Percentiles rank a stretch among this genome's conserved stretches.
phyloP scores from a whole-genome alignment of 2,329 filamentous ascomycete genomes.

The Microdochium trichocladiopsis region DNA sequence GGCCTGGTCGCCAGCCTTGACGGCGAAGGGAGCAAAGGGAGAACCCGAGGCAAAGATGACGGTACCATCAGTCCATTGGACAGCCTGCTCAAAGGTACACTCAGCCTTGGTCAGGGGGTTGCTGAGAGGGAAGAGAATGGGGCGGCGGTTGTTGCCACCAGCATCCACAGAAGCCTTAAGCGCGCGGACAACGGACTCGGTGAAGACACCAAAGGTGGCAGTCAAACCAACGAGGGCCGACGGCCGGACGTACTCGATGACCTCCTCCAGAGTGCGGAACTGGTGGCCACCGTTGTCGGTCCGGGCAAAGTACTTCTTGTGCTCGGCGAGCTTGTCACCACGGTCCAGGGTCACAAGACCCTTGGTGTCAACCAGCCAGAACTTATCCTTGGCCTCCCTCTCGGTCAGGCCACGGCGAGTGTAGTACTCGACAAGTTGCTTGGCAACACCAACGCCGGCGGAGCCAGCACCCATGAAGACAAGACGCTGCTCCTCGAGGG shows the following conservation, averaged over 20 bases:
- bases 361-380: constrained; percentile 97
- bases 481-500: constrained; percentile 82
- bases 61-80: constrained; percentile 83
- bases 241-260: constrained; percentile 91
- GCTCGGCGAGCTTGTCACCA: constrained; percentile 87
- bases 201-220: constrained; percentile 92
- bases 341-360: constrained; percentile 90
- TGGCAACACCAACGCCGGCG: constrained; percentile 93
- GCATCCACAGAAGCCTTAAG: constrained; percentile 57
- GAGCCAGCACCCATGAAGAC: constrained; percentile 96
- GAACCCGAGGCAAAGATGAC: constrained; percentile 94
- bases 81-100: constrained; percentile 92
- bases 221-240: constrained; percentile 92
- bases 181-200: constrained; percentile 72
- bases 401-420: constrained; percentile 86
- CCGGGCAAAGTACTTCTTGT: constrained; percentile 69
- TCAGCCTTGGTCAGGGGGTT: constrained; percentile 96
- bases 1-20: constrained; percentile 51
- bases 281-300: constrained; percentile 58
- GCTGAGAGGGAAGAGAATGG: constrained; percentile 93
- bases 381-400: constrained; percentile 79
- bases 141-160: constrained; percentile 63
- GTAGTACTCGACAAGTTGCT: constrained; percentile 97
- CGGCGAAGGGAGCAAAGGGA: constrained; percentile 71
- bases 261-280: constrained; percentile 77